Evolutionary conservation across 176 grass and related monocot species (phyloP), one percentile per base, ranked within the genome.

Genomic region (Lolium multiflorum): DNA sequence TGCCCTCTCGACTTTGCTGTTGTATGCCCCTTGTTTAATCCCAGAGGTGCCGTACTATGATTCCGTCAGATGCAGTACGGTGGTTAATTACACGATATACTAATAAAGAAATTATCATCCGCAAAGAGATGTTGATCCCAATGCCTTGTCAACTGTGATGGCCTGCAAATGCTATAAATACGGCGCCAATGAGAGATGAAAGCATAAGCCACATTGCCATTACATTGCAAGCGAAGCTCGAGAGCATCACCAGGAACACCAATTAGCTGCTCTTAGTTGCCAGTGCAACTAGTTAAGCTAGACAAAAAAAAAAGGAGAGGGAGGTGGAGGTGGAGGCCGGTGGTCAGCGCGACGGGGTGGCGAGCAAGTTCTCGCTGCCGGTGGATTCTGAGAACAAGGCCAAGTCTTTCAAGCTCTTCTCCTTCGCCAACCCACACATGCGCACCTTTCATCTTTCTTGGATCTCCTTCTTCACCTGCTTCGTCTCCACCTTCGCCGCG

Each of bases 301-400:
- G 41, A 0, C 12, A 20, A 46, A 48, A 8, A 46, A 48, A 8
- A n/a, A 70, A 70, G 37, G 4, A 62, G 59, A 12, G 59, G 59
- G 9, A 62, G 10, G 12, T 70, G 67, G 70, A 72, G 70, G 70
- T 72, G 41, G 9, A 72, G 70, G 10, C 0, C 0, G 0, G 15
- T 76, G 2, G 3, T 51, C 49, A 14, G 14, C 51, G 15, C 18
- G 12, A 16, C 0, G 3, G 3, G 2, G 31, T 76, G 1, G 56
- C 24, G 43, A 55, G 48, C 20, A 89, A 74, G 84, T 98, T 98
- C 84, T 44, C 49, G 10, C 80, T 98, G 5, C 93, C 93, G 0
- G 95, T 98, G 26, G 95, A 97, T 83, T 93, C 95, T 0, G 95
- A 93, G 91, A 91, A 95, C 91, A 98, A 98, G 91, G 93, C 95